These are phyloP conservation scores for Neurospora sp. DNA, from an alignment of 495 filamentous ascomycete species.

Conservation along the genomic window DNA sequence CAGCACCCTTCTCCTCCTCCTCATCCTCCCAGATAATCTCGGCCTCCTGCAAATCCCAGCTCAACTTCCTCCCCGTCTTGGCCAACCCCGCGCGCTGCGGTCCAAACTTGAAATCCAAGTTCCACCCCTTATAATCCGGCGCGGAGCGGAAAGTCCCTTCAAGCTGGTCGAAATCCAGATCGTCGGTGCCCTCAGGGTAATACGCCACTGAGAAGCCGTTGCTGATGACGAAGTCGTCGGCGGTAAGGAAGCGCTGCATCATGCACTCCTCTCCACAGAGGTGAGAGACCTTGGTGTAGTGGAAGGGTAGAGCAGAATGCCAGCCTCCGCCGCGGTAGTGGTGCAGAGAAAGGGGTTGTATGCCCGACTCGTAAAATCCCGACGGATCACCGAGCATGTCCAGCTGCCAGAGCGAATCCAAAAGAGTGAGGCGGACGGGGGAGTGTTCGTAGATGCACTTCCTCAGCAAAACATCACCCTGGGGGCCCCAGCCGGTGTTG, in stretches of 20 bases:
- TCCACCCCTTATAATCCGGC: slow-evolving; percentile 44
- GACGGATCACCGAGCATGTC: slow-evolving; percentile 56
- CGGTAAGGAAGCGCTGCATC: slow-evolving; percentile 55
- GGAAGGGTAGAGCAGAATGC: slow-evolving; percentile 44
- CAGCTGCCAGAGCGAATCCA: slow-evolving; percentile 56
- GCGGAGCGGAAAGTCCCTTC: slow-evolving; percentile 54
- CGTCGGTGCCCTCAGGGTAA: slow-evolving; percentile 45
- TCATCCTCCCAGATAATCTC: slow-evolving; percentile 13
- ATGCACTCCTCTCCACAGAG: slow-evolving; percentile 55
- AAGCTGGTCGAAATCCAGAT: slow-evolving; percentile 49
- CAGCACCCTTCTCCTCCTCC: neutral
- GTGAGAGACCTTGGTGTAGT: slow-evolving; percentile 55
- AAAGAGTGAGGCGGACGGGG: slow-evolving; percentile 47
- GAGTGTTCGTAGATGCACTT: slow-evolving; percentile 59
- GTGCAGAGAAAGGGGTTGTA: slow-evolving; percentile 54
- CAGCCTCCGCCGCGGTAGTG: slow-evolving; percentile 51
- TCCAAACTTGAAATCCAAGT: slow-evolving; percentile 40
- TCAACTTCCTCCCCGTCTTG: slow-evolving; percentile 40
- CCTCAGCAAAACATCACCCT: slow-evolving; percentile 56
- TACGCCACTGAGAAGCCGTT: slow-evolving; percentile 56
- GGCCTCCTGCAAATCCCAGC: slow-evolving; percentile 43
- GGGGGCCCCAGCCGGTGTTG: slow-evolving; percentile 44
- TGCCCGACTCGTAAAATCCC: slow-evolving; percentile 58
- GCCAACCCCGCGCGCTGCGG: slow-evolving; percentile 37
- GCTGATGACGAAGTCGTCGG: slow-evolving; percentile 52